Base-by-base conservation (phyloP, 441 rosid species). In the Erysimum pusillum region DNA sequence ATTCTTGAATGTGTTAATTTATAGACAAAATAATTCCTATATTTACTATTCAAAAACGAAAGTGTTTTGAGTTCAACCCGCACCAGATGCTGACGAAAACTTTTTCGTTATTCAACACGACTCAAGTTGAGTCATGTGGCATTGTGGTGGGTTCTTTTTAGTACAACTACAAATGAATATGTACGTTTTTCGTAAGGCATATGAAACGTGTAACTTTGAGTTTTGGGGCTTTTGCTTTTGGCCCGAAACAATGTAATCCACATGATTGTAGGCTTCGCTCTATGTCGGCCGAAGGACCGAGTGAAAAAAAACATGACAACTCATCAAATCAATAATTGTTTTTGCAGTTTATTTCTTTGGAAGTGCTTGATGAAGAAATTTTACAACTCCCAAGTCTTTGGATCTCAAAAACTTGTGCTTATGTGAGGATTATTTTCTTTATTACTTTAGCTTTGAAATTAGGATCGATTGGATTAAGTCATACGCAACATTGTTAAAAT, bases 401-500 rank as follows among this genome's bases (percentile, higher is more conserved):
- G 80, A 76, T 76, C 80, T 63, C 53, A 46, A 45, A 69, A 53
- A 35, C 51, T 69, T 8, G 53, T 36, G 76, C 66, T 32, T 15
- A 44, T 6, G 4, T 4, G 12, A 34, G 15, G 18, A 14, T 31
- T 12, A 1, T 35, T 13, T 51, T 38, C 60, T 25, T 2, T 2
- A 48, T 3, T 49, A 59, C 5, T 38, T 41, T 2, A 49, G n/a
- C 68, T 60, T 42, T 35, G 31, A 36, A 54, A 70, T 58, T 22
- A 39, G 64, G 52, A 57, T 64, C 57, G 35, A 51, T n/a, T 58
- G 67, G 74, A 72, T 60, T 78, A 78, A 44, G 44, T 34, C 25
- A 73, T 34, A 78, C 65, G 74, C 74, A 73, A 73, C 67, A n/a
- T 66, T 38, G 61, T 64, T 51, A 44, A 67, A 67, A 49, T 18